Conservation (phyloP, 2,329 filamentous ascomycete genomes). For the Oidium heveae region DNA sequence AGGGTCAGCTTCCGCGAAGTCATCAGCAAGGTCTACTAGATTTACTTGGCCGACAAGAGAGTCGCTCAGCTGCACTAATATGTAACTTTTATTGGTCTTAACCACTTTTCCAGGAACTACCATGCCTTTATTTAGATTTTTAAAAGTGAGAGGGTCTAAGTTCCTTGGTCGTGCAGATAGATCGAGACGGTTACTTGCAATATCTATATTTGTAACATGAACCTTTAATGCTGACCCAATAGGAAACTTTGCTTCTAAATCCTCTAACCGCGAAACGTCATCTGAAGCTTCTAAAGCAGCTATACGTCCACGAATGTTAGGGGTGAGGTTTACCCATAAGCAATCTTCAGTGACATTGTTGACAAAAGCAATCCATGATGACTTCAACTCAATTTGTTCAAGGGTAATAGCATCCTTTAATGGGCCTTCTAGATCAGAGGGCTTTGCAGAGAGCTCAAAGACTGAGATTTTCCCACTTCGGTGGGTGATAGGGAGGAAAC, state of each 20-base stretch:
- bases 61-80: constrained; percentile 70
- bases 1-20: constrained; percentile 60
- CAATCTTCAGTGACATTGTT: constrained; percentile 66
- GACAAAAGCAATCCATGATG: constrained; percentile 56
- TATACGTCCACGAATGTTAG: constrained; percentile 65
- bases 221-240: constrained; percentile 72
- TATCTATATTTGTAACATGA: constrained; percentile 50
- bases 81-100: constrained; percentile 58
- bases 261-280: constrained; percentile 52
- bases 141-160: constrained; percentile 35
- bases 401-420: constrained; percentile 42
- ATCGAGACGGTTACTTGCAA: constrained; percentile 50
- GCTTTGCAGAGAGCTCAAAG: constrained; percentile 68
- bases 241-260: constrained; percentile 60
- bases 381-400: constrained; percentile 45
- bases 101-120: constrained; percentile 65
- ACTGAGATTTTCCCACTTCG: constrained; percentile 53
- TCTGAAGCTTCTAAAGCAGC: constrained; percentile 65
- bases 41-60: constrained; percentile 55
- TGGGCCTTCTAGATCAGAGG: constrained; percentile 24
- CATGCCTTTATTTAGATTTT: constrained; percentile 51
- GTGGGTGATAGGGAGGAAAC: constrained; percentile 78
- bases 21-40: constrained; percentile 61
- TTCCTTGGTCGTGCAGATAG: constrained; percentile 43
- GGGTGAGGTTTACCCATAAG: constrained; percentile 78